A percentile compares a stretch with the other conserved stretches of the same genome.
Conservation (phyloP, 2,329 filamentous ascomycete genomes). For the Cercospora brassicicola region DNA sequence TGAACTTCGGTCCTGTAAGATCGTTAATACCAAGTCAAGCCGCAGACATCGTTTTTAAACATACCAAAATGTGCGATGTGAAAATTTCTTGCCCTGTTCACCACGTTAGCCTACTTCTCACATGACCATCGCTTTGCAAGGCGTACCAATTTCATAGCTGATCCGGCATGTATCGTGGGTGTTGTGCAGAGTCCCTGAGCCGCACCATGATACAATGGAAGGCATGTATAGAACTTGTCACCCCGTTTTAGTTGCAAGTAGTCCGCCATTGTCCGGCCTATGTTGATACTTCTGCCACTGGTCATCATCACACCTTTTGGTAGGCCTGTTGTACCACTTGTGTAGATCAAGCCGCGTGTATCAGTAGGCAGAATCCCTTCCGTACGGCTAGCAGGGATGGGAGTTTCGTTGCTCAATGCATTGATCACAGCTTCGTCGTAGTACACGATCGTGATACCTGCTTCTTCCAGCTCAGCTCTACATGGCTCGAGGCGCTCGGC, state of each 20-base stretch:
- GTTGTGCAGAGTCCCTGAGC: conserved; percentile 68
- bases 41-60: neutral
- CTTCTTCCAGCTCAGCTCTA: conserved; percentile 23
- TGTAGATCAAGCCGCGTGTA: conserved; percentile 75
- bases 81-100: conserved; percentile 68
- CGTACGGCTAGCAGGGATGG: conserved; percentile 28
- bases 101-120: neutral
- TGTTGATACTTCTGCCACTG: conserved; percentile 29
- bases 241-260: conserved; percentile 60
- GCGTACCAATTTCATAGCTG: conserved; percentile 61
- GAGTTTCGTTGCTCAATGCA: conserved; percentile 24
- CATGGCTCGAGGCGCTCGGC: conserved; percentile 31
- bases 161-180: conserved; percentile 54
- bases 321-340: conserved; percentile 68
- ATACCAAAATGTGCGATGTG: conserved; percentile 70
- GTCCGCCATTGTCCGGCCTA: conserved; percentile 60
- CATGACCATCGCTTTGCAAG: neutral
- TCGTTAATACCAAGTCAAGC: neutral
- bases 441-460: conserved; percentile 28
- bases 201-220: conserved; percentile 85
- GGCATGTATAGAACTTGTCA: conserved; percentile 59
- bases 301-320: conserved; percentile 36
- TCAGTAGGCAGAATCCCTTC: conserved; percentile 39
- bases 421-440: conserved; percentile 29
- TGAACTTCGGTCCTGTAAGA: conserved; percentile 59